Percentiles rank a stretch among this genome's conserved stretches.
Evolutionary conservation across 2,329 filamentous ascomycete species (phyloP).

Genomic region (Fusarium protoensiforme): DNA sequence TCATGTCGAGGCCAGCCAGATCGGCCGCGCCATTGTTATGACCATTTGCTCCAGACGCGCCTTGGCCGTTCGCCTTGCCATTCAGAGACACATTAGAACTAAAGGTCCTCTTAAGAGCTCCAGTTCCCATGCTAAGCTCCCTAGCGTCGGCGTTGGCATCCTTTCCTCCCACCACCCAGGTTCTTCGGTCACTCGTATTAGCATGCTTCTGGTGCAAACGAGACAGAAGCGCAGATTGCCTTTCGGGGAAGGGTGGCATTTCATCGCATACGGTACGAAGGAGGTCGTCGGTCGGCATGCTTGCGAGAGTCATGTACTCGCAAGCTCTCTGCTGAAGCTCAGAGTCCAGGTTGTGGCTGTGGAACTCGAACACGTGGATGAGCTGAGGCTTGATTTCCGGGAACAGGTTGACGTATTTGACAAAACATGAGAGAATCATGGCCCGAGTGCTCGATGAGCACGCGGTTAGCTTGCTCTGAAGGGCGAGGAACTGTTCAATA

Average conservation of each 20-base stretch:
- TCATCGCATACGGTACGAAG: slow-evolving; percentile 95
- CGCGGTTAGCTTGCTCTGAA: slow-evolving; percentile 89
- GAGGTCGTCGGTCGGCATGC: slow-evolving; percentile 87
- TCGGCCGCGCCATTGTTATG: slow-evolving; percentile 68
- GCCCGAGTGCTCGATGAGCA: slow-evolving; percentile 91
- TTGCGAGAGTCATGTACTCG: slow-evolving; percentile 90
- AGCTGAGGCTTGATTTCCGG: slow-evolving; percentile 98
- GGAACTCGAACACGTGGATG: slow-evolving; percentile 87
- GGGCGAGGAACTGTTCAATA: slow-evolving; percentile 94
- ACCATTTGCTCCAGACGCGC: slow-evolving; percentile 62
- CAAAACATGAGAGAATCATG: slow-evolving; percentile 93
- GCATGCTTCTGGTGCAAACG: slow-evolving; percentile 94
- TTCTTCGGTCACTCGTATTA: slow-evolving; percentile 92
- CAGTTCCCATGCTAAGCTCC: slow-evolving; percentile 84
- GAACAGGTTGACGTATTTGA: slow-evolving; percentile 98
- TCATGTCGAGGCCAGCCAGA: slow-evolving; percentile 85
- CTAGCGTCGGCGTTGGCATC: slow-evolving; percentile 86
- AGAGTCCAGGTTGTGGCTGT: slow-evolving; percentile 93
- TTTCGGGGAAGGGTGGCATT: slow-evolving; percentile 97
- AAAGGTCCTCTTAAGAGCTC: slow-evolving; percentile 87
- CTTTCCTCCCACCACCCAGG: slow-evolving; percentile 98
- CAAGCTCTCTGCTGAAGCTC: slow-evolving; percentile 97
- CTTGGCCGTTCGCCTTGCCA: slow-evolving; percentile 57
- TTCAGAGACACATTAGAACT: slow-evolving; percentile 67
- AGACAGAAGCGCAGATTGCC: slow-evolving; percentile 90